phyloP scores from a whole-genome alignment of 2,329 filamentous ascomycete genomes.

The Tolypocladium tundrense region DNA sequence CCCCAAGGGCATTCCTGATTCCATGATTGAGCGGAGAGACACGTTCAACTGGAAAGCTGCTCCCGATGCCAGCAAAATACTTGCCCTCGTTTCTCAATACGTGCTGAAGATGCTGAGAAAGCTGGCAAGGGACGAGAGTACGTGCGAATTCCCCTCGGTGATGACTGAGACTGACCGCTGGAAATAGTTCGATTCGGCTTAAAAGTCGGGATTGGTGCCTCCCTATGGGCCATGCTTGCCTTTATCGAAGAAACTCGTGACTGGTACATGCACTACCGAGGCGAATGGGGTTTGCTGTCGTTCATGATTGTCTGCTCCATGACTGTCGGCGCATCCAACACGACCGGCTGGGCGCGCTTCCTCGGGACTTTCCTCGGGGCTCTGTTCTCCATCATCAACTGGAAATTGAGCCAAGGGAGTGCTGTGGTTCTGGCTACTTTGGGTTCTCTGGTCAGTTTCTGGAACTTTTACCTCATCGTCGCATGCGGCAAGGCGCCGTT shows the following conservation, averaged over 20 bases:
- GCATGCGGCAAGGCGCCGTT: constrained; percentile 71
- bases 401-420: constrained; percentile 64
- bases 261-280: constrained; percentile 72
- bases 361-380: constrained; percentile 74
- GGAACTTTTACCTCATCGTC: constrained; percentile 78
- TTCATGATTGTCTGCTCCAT: constrained; percentile 96
- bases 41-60: constrained; percentile 39
- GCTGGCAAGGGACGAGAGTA: constrained; percentile 38
- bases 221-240: constrained; percentile 72
- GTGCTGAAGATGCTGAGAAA: constrained; percentile 31
- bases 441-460: constrained; percentile 67
- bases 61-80: constrained; percentile 26
- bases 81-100: constrained; percentile 29
- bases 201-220: constrained; percentile 80
- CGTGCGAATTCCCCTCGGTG: constrained; percentile 8
- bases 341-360: constrained; percentile 74
- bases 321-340: constrained; percentile 88
- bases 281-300: constrained; percentile 88
- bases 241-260: constrained; percentile 66
- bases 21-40: constrained; percentile 34
- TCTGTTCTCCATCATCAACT: constrained; percentile 59
- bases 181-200: constrained; percentile 56
- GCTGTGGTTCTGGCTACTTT: constrained; percentile 61
- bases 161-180: background rate
- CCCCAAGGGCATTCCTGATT: constrained; percentile 37